Evolutionary conservation across 768 basidiomycete genomes (phyloP).

Genomic region (Lactarius deliciosus): DNA sequence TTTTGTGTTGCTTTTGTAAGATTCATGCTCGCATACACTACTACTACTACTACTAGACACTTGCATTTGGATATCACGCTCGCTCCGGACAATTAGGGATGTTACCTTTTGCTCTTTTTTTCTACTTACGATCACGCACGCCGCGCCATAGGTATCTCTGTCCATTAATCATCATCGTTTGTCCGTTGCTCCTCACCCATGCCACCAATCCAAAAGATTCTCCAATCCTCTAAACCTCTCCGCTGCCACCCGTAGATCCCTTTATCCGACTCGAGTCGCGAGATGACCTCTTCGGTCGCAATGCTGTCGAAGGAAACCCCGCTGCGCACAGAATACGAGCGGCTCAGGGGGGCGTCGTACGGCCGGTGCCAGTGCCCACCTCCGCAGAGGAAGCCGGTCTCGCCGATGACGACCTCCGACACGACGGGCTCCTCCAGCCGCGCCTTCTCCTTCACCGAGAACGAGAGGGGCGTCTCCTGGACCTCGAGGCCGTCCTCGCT

Average conservation of each 20-base stretch:
- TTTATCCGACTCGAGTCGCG: constrained; percentile 50
- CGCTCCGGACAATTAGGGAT: constrained; percentile 8
- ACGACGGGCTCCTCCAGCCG: constrained; percentile 48
- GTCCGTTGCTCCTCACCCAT: constrained; percentile 37
- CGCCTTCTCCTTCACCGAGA: constrained; percentile 49
- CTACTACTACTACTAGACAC: constrained; percentile 1
- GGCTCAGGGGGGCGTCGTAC: constrained; percentile 40
- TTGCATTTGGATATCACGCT: constrained; percentile 13
- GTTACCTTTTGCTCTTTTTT: neutral
- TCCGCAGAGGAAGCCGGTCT: constrained; percentile 53
- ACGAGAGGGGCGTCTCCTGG: constrained; percentile 60
- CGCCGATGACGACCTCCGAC: constrained; percentile 61
- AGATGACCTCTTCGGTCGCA: constrained; percentile 51
- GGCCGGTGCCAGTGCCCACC: constrained; percentile 52
- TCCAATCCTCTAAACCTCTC: constrained; percentile 72
- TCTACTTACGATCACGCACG: constrained; percentile 1
- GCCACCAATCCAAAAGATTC: constrained; percentile 83
- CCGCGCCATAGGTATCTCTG: constrained; percentile 17
- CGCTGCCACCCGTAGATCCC: constrained; percentile 80
- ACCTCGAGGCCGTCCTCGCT: constrained; percentile 72
- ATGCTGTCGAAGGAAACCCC: constrained; percentile 49
- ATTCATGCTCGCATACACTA: constrained; percentile 8
- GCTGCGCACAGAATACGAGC: constrained; percentile 48
- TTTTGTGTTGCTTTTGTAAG: constrained; percentile 2
- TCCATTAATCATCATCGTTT: constrained; percentile 35